These are phyloP conservation scores for Solanum ossicruentum DNA, from an alignment of 257 asterid species.

Conservation along the genomic window DNA sequence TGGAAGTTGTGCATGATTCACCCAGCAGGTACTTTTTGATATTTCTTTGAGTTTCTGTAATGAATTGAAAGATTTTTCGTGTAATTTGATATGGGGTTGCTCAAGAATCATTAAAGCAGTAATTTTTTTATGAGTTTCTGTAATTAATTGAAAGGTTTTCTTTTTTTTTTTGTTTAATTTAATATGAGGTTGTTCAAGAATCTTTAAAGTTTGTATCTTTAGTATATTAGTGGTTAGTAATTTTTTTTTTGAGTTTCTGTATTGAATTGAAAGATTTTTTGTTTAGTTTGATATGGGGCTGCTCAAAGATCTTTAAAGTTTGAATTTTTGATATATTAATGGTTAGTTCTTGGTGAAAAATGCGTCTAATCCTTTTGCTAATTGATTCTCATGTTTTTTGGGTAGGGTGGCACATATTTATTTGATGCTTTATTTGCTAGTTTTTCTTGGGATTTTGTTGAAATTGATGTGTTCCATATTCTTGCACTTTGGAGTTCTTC, in stretches of 20 bases:
- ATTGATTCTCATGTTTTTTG: background rate
- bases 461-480: background rate
- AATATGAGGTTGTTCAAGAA: too few relatives aligned
- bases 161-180: too few relatives aligned
- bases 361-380: background rate
- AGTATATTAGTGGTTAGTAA: background rate
- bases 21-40: slow-evolving; percentile 13
- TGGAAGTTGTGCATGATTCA: slow-evolving; percentile 18
- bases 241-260: too few relatives aligned
- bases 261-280: too few relatives aligned
- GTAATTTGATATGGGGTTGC: background rate
- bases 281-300: background rate
- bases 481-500: background rate
- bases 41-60: too few relatives aligned
- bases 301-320: background rate
- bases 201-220: background rate
- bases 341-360: background rate
- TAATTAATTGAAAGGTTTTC: too few relatives aligned
- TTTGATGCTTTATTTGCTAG: background rate
- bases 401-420: background rate
- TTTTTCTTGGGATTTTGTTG: background rate
- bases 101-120: background rate
- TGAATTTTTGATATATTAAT: background rate
- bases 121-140: too few relatives aligned
- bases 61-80: too few relatives aligned